Base-by-base conservation (phyloP, 805 yeast species). In the Martiniozyma abietophila region DNA sequence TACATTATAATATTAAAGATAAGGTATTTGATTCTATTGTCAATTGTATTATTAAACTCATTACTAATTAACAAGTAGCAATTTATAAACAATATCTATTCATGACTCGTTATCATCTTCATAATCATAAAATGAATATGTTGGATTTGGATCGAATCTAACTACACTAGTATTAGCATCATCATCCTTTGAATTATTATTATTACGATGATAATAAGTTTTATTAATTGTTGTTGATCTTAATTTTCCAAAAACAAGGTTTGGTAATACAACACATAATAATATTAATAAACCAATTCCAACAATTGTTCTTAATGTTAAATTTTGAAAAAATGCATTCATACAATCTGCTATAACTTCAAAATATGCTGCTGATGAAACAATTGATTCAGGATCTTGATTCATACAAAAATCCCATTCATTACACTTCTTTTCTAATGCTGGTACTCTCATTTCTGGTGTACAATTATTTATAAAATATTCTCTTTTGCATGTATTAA, bases 331-430 rank as follows among this genome's bases (percentile, higher is more conserved):
- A 26, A 54, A 51, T 4, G 57, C 54, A 34, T 54, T 54, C 46
- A 54, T 41, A 33, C 59, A 54, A 28, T 54, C 59, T 3, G 59
- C 58, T 15, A 54, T 32, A 17, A 54, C 50, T 40, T 54, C 59
- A 36, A 54, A 54, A 34, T 54, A 54, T 2, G 58, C 59, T 20
- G 41, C 53, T 2, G 59, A 49, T 4, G 57, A 48, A 24, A 51
- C 42, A 16, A 57, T 53, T 35, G 59, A 46, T 18, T 70, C 67
- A 8, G 94, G 88, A 42, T 84, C 89, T 31, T 76, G 60, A 46
- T 76, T 73, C 86, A 84, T 83, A 54, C 98, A 92, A 38, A 67
- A 69, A 41, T 73, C 79, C 92, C 94, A 84, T 23, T 64, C 65
- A 23, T 67, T 62, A 55, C 98, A 89, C 10, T 71, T 60, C 2